Conservation (phyloP, 1,284 basidiomycete genomes). For the Trametes sp. region DNA sequence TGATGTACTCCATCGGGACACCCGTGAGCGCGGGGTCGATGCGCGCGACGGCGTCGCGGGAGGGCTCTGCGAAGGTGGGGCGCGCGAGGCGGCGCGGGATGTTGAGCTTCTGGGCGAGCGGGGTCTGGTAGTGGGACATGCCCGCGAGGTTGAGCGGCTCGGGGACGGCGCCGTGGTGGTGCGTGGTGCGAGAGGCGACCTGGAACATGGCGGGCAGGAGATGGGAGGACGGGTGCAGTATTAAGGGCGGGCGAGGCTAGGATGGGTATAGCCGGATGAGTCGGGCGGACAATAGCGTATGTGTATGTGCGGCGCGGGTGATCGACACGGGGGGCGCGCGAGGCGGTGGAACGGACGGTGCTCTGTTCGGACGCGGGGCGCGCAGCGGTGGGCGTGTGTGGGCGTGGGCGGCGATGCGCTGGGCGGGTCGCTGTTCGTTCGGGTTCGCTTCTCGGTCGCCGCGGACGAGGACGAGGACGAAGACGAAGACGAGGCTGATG, state of each 20-base stretch:
- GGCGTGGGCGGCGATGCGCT: conserved; percentile 7
- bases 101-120: conserved; percentile 42
- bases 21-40: conserved; percentile 47
- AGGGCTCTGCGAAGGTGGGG: conserved; percentile 43
- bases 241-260: conserved; percentile 18
- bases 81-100: conserved; percentile 47
- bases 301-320: conserved; percentile 23
- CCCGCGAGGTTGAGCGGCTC: conserved; percentile 35
- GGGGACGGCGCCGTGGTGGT: conserved; percentile 32
- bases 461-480: conserved; percentile 13
- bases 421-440: conserved; percentile 6
- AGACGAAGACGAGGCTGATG: conserved; percentile 5
- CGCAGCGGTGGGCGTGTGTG: not conserved
- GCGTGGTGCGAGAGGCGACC: conserved; percentile 41
- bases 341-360: conserved; percentile 10
- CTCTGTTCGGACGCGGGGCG: not conserved
- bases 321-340: conserved; percentile 33
- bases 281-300: conserved; percentile 31
- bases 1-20: conserved; percentile 48
- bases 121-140: conserved; percentile 33
- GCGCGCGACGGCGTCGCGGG: conserved; percentile 39
- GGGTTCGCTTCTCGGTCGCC: conserved; percentile 19
- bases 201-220: conserved; percentile 39
- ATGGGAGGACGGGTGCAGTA: not conserved
- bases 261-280: conserved; percentile 25